Evolutionary conservation across 2,329 filamentous ascomycete genomes (phyloP), one percentile per base, ranked within the genome.

Genomic region (Fusarium metavorans): DNA sequence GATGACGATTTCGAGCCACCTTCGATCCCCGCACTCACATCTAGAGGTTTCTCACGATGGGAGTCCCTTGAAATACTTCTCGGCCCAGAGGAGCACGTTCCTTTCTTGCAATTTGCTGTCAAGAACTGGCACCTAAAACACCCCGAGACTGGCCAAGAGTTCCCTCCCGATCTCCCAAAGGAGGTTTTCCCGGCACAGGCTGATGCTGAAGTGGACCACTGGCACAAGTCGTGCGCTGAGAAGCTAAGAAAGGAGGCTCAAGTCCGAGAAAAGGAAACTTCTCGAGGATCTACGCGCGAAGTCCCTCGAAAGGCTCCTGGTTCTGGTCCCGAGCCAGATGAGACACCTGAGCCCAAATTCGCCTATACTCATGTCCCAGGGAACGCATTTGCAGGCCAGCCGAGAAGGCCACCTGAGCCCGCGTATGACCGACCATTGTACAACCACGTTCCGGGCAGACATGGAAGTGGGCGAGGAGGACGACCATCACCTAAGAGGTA

Each of bases 31-130:
- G 94, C 95, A 16, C 85, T 99, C 66, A 97, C 96, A 39, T 87
- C 89, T 0, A 90, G 91, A 79, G 97, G 97, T 45, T 99, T 97
- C 82, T 94, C 96, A 50, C 92, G 94, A 81, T 99, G 96, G 96
- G 93, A 98, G 85, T 95, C 94, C 0, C 93, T 98, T 65, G 95
- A 98, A 84, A 89, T 98, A 25, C 86, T 98, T 39, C 89, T 98
- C 2, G 94, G 92, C 2, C 97, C 97, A 0, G 93, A 97, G 76
- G 94, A 97, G 78, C 95, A 98, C 84, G 93, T 95, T 1, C 91
- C 91, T 0, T 96, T 95, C 77, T 83, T 99, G 27, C 94, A 97
- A 78, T 92, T 90, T 78, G 94, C 95, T 0, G 93, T 97, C 5
- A 88, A 89, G 70, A 87, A 93, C 73, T 98, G 95, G 89, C 88